Conservation (phyloP, 1,139 yeast species). For the Meyerozyma smithsonii region DNA sequence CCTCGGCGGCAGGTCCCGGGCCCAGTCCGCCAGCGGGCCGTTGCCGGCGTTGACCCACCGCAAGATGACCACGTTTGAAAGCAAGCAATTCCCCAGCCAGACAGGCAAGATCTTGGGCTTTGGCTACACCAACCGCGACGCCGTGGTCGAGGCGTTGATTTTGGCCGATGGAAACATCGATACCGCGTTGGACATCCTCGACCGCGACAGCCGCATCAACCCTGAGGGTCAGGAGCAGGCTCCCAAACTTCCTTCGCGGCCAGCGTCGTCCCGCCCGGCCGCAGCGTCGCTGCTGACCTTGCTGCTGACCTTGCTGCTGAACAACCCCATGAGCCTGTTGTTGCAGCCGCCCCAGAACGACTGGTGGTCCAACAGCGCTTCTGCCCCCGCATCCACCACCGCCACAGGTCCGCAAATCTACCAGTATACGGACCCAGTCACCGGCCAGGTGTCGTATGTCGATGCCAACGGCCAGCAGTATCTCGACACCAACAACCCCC, state of each 20-base stretch:
- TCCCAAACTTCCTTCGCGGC: slow-evolving; percentile 44
- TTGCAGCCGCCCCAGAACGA: slow-evolving; percentile 15
- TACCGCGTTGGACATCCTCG: slow-evolving; percentile 43
- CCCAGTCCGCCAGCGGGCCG: slow-evolving; percentile 7
- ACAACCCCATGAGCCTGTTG: slow-evolving; percentile 16
- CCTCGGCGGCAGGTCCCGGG: slow-evolving; percentile 5
- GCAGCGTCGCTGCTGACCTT: slow-evolving; percentile 9
- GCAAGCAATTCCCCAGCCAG: slow-evolving; percentile 34
- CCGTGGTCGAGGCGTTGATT: slow-evolving; percentile 46
- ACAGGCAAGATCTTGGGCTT: slow-evolving; percentile 35
- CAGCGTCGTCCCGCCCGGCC: slow-evolving; percentile 15
- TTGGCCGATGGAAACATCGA: slow-evolving; percentile 46
- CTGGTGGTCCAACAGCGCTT: slow-evolving; percentile 20
- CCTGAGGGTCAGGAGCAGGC: slow-evolving; percentile 30
- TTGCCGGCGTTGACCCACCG: slow-evolving; percentile 40
- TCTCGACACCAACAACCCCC: slow-evolving; percentile 50
- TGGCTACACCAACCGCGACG: slow-evolving; percentile 47
- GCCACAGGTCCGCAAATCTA: slow-evolving; percentile 37
- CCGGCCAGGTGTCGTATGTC: slow-evolving; percentile 56
- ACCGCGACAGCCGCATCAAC: slow-evolving; percentile 34
- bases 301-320: slow-evolving; percentile 9
- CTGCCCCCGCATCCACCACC: slow-evolving; percentile 9
- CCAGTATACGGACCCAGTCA: slow-evolving; percentile 59
- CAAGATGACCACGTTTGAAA: slow-evolving; percentile 39
- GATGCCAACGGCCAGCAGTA: slow-evolving; percentile 59